These are phyloP conservation scores for Butyriboletus appendiculatus DNA, from an alignment of 1,284 basidiomycete species.

Conservation along the genomic window DNA sequence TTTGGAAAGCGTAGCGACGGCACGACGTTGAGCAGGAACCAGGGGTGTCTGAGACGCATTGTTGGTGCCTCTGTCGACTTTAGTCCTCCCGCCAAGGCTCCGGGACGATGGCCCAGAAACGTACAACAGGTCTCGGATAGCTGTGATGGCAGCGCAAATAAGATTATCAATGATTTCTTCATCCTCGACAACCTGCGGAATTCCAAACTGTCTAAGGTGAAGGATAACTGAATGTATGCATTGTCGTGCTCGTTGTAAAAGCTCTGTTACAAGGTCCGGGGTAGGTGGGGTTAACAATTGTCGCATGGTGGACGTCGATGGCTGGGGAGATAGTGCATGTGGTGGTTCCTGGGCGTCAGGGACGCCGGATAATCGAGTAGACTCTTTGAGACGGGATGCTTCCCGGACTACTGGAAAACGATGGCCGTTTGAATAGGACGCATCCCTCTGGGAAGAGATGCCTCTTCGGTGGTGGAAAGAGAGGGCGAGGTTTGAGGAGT, in stretches of 20 bases:
- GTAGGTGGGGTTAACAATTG: conserved; percentile 8
- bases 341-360: conserved; percentile 6
- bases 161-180: conserved; percentile 32
- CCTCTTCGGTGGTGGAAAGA: conserved; percentile 1
- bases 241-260: conserved; percentile 23
- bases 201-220: conserved; percentile 31
- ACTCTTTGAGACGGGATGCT: conserved; percentile 6
- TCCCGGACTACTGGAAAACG: not conserved
- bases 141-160: conserved; percentile 26
- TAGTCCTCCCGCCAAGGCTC: conserved; percentile 18
- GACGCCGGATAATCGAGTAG: conserved; percentile 3
- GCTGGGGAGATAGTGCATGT: not conserved
- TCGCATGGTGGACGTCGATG: not conserved
- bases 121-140: conserved; percentile 37
- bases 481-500: not conserved
- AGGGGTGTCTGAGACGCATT: conserved; percentile 37
- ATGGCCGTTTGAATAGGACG: not conserved
- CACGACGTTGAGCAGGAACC: conserved; percentile 37
- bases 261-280: conserved; percentile 31
- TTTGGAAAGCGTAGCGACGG: conserved; percentile 38
- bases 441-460: conserved; percentile 1
- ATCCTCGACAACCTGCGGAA: conserved; percentile 26
- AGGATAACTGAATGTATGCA: conserved; percentile 31
- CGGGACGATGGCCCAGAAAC: conserved; percentile 35
- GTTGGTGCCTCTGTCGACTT: conserved; percentile 16